These are phyloP conservation scores for Dictyostelium intermedium DNA, from an alignment of 78 protist genomes.

Conservation along the genomic window DNA sequence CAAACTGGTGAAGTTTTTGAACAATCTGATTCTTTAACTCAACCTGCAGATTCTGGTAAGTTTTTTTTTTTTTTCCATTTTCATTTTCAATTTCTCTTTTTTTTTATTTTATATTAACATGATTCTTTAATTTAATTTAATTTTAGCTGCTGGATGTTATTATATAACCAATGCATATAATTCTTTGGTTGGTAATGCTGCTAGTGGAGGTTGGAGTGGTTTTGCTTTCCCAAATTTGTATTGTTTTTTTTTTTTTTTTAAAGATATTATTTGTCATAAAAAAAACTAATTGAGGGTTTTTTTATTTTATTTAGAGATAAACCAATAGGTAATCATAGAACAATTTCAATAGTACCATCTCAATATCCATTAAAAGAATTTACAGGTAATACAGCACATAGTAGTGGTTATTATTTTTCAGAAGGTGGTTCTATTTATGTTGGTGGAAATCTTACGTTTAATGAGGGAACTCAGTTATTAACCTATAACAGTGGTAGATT, in stretches of 20 bases:
- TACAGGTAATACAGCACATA: slow-evolving; percentile 85
- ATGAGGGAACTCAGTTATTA: background rate
- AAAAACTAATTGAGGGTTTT: too few species aligned
- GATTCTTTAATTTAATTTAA: background rate
- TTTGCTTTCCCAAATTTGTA: slow-evolving; percentile 82
- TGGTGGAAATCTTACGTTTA: slow-evolving; percentile 28
- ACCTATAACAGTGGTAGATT: slow-evolving; percentile 36
- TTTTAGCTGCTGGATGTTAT: slow-evolving; percentile 78
- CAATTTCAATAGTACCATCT: slow-evolving; percentile 18
- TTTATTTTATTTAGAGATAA: background rate
- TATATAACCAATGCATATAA: slow-evolving; percentile 89
- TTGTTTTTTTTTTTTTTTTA: background rate
- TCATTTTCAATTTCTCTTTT: slow-evolving; percentile 75
- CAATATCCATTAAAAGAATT: slow-evolving; percentile 55
- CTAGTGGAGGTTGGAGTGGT: slow-evolving; percentile 75
- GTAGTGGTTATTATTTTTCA: slow-evolving; percentile 65
- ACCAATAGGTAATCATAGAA: slow-evolving; percentile 63
- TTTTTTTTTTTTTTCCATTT: slow-evolving; percentile 62
- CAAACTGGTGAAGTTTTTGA: slow-evolving; percentile 64
- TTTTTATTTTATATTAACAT: slow-evolving; percentile 18
- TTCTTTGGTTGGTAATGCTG: slow-evolving; percentile 76
- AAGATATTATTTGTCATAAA: background rate
- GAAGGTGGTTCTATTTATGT: slow-evolving; percentile 80
- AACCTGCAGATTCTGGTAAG: slow-evolving; percentile 87
- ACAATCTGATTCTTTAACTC: slow-evolving; percentile 7